These are phyloP conservation scores for Sclerotinia trifoliorum DNA, from an alignment of 2,329 filamentous ascomycete species.

Conservation along the genomic window DNA sequence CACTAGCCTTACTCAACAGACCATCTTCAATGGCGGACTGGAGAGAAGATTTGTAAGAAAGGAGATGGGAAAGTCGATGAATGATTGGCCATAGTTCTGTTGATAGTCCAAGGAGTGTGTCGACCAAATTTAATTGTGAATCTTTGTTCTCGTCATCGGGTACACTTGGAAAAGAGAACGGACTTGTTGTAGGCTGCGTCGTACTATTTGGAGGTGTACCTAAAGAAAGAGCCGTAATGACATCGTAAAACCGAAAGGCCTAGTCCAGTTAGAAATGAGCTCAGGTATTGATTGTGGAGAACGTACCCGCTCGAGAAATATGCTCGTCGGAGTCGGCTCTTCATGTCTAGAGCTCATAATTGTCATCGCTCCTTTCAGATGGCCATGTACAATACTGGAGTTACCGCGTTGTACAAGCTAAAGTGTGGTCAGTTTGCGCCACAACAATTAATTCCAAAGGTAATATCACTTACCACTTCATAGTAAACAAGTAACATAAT, in stretches of 20 bases:
- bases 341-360: conserved; percentile 53
- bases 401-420: conserved; percentile 60
- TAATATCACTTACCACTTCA: conserved; percentile 53
- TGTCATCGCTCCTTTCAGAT: conserved; percentile 60
- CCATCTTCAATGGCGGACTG: conserved; percentile 46
- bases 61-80: conserved; percentile 57
- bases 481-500: conserved; percentile 64
- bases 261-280: conserved; percentile 39
- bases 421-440: conserved; percentile 27
- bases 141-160: conserved; percentile 43
- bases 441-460: background rate
- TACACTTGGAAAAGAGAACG: conserved; percentile 49
- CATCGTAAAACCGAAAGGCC: conserved; percentile 66
- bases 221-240: conserved; percentile 61
- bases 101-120: conserved; percentile 55
- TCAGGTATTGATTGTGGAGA: background rate
- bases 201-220: conserved; percentile 56
- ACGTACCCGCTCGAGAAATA: conserved; percentile 59
- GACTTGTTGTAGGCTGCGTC: conserved; percentile 48
- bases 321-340: conserved; percentile 50
- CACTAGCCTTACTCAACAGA: conserved; percentile 39
- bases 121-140: conserved; percentile 51
- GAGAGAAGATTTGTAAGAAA: conserved; percentile 53
- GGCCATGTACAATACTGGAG: conserved; percentile 59
- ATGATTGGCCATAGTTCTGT: conserved; percentile 64